phyloP scores from a whole-genome alignment of 768 basidiomycete species.

The Naganishia onofrii region DNA sequence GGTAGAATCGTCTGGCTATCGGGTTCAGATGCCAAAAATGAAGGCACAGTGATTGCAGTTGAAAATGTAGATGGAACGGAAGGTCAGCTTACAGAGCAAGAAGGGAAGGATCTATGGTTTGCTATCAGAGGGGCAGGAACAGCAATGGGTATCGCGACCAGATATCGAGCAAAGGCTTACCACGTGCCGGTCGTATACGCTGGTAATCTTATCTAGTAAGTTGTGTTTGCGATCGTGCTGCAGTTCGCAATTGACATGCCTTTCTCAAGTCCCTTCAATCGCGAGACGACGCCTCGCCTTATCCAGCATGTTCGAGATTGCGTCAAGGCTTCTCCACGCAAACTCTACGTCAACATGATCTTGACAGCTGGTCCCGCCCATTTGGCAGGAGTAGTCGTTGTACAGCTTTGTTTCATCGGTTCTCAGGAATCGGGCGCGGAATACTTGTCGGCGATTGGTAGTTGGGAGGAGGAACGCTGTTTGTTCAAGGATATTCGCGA shows the following conservation, averaged over 20 bases:
- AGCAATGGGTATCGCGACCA: constrained; percentile 75
- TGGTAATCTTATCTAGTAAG: constrained; percentile 87
- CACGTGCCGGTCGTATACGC: constrained; percentile 88
- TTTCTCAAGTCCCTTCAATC: constrained; percentile 72
- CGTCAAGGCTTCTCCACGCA: constrained; percentile 79
- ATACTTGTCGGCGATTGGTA: constrained; percentile 75
- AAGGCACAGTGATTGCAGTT: constrained; percentile 51
- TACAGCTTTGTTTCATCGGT: constrained; percentile 88
- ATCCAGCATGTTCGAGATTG: constrained; percentile 91
- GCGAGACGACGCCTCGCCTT: constrained; percentile 78
- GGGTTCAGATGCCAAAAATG: constrained; percentile 66
- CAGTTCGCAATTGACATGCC: background rate
- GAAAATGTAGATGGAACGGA: constrained; percentile 30
- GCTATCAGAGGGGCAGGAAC: constrained; percentile 63
- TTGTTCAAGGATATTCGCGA: constrained; percentile 86
- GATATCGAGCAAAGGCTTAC: constrained; percentile 85
- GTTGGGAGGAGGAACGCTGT: constrained; percentile 84
- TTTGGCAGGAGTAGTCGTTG: constrained; percentile 73
- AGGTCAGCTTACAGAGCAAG: constrained; percentile 41
- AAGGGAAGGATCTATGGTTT: constrained; percentile 47
- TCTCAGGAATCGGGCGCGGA: constrained; percentile 68
- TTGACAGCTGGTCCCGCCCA: constrained; percentile 84
- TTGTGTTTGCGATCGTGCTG: constrained; percentile 32
- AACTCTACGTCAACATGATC: constrained; percentile 84
- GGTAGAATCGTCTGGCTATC: constrained; percentile 68